Conservation (phyloP, 345 rosid genomes). For the Barbarea vulgaris region DNA sequence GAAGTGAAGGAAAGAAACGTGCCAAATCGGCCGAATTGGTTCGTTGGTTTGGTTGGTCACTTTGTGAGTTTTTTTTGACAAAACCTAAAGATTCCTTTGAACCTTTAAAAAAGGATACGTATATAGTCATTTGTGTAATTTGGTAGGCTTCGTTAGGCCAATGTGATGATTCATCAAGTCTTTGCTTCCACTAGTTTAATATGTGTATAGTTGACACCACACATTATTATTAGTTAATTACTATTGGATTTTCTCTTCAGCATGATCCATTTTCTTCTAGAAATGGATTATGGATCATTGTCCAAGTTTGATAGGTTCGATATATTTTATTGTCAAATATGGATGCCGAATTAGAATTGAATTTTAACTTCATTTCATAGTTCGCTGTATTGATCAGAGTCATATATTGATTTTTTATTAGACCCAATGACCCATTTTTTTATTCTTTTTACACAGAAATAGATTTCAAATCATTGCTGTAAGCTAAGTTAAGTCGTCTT, state of each 20-base stretch:
- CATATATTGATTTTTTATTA: background rate
- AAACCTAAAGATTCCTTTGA: conserved; percentile 31
- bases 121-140: conserved; percentile 11
- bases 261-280: background rate
- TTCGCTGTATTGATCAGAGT: background rate
- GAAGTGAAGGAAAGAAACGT: conserved; percentile 27
- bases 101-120: background rate
- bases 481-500: background rate
- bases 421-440: too few species aligned
- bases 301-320: background rate
- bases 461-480: background rate
- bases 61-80: conserved; percentile 26
- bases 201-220: conserved; percentile 12
- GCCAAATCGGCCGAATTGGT: conserved; percentile 33
- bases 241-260: background rate
- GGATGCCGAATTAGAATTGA: background rate
- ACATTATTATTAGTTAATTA: background rate
- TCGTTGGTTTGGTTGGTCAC: conserved; percentile 35
- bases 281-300: background rate
- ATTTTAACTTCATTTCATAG: background rate
- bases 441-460: background rate
- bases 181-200: conserved; percentile 10
- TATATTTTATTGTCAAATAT: background rate
- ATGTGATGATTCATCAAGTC: conserved; percentile 18
- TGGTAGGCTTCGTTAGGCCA: conserved; percentile 31